These are phyloP conservation scores for Chamaenerion angustifolium DNA, from an alignment of 345 rosid species.

Conservation along the genomic window DNA sequence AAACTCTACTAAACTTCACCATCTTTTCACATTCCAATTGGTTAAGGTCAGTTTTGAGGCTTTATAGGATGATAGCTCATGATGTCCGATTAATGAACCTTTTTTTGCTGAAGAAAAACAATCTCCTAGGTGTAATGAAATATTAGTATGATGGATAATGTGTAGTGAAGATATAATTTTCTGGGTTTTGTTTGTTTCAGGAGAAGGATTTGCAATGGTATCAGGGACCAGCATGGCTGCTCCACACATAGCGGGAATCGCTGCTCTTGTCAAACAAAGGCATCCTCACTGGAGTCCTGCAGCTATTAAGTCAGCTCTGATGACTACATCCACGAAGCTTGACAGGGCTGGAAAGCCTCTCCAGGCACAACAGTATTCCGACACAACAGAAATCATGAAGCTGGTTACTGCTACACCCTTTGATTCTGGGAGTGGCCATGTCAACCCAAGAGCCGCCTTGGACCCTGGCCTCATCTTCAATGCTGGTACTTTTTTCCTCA, in stretches of 20 bases:
- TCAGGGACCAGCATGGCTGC: slow-evolving; percentile 99
- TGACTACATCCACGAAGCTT: slow-evolving; percentile 76
- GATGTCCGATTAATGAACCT: no score
- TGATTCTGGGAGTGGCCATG: slow-evolving; percentile 97
- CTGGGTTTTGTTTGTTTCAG: slow-evolving; percentile 21
- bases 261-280: slow-evolving; percentile 94
- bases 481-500: slow-evolving; percentile 42
- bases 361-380: slow-evolving; percentile 85
- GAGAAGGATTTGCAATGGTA: slow-evolving; percentile 90
- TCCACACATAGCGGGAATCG: slow-evolving; percentile 97
- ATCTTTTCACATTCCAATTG: background rate
- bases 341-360: slow-evolving; percentile 91
- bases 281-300: slow-evolving; percentile 98
- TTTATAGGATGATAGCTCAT: slow-evolving; percentile 1
- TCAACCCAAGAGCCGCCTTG: slow-evolving; percentile 84
- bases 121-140: no score
- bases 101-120: no score
- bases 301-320: slow-evolving; percentile 85
- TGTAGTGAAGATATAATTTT: no score
- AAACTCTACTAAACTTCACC: slow-evolving; percentile 8
- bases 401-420: slow-evolving; percentile 80
- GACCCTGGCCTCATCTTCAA: slow-evolving; percentile 94
- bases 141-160: no score
- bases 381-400: slow-evolving; percentile 58
- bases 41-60: background rate